phyloP scores from a whole-genome alignment of 805 yeast species.

The Yarrowia osloensis region DNA sequence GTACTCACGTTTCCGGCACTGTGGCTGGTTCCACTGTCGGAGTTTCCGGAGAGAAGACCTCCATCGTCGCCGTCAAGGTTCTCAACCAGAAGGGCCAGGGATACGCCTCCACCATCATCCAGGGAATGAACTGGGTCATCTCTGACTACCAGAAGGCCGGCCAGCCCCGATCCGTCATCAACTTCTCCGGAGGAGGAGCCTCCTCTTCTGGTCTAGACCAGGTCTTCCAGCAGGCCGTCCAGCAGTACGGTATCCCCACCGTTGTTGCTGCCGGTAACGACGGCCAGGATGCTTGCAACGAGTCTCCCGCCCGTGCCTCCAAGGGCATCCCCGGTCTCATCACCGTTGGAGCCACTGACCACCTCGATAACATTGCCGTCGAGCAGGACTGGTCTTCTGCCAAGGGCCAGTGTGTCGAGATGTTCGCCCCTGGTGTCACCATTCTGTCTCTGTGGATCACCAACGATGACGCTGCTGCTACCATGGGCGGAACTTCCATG shows the following conservation, averaged over 20 bases:
- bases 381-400: background rate
- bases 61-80: constrained; percentile 58
- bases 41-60: constrained; percentile 50
- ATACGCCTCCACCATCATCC: constrained; percentile 56
- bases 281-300: constrained; percentile 16
- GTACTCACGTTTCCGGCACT: constrained; percentile 64
- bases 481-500: constrained; percentile 88
- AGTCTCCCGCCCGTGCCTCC: constrained; percentile 16
- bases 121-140: constrained; percentile 59
- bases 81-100: constrained; percentile 58
- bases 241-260: constrained; percentile 41
- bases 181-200: constrained; percentile 26
- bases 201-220: constrained; percentile 43
- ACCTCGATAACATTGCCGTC: constrained; percentile 2
- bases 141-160: constrained; percentile 35
- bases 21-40: constrained; percentile 56
- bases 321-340: constrained; percentile 2
- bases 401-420: constrained; percentile 86
- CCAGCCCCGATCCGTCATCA: constrained; percentile 24
- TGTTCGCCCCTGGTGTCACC: constrained; percentile 94
- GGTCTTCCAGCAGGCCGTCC: constrained; percentile 20
- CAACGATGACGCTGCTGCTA: constrained; percentile 39
- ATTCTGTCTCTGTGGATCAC: constrained; percentile 57
- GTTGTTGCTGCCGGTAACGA: constrained; percentile 26
- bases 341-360: constrained; percentile 26